phyloP scores from a whole-genome alignment of 1,284 basidiomycete genomes.

The Cystobasidium slooffiae region DNA sequence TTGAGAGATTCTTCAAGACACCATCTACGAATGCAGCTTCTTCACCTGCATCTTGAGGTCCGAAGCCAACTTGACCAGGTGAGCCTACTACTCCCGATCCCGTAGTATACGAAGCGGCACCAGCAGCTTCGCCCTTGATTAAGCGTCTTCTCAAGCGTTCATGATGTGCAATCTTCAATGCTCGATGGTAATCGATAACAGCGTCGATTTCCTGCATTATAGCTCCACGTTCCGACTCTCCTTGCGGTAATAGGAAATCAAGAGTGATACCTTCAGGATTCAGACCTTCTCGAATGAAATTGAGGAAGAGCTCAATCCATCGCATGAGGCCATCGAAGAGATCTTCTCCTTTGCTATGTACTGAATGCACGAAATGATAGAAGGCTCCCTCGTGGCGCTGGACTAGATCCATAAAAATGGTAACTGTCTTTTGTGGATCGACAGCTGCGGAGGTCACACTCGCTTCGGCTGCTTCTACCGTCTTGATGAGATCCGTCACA shows the following conservation, averaged over 20 bases:
- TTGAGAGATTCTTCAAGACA: conserved; percentile 75
- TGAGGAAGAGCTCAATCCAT: conserved; percentile 96
- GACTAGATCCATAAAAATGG: conserved; percentile 91
- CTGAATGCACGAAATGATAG: conserved; percentile 97
- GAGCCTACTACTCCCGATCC: conserved; percentile 56
- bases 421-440: conserved; percentile 83
- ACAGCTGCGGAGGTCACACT: conserved; percentile 81
- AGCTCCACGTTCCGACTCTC: conserved; percentile 71
- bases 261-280: conserved; percentile 65
- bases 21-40: conserved; percentile 77
- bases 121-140: conserved; percentile 56
- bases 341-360: conserved; percentile 94
- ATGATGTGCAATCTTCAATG: conserved; percentile 86
- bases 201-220: conserved; percentile 83
- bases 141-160: conserved; percentile 82
- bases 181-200: conserved; percentile 86
- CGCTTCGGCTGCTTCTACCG: conserved; percentile 85
- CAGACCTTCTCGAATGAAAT: conserved; percentile 86
- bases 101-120: conserved; percentile 38
- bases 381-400: conserved; percentile 93
- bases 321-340: conserved; percentile 92
- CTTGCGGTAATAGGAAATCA: conserved; percentile 82
- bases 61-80: conserved; percentile 57
- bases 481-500: conserved; percentile 91
- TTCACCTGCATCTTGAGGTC: conserved; percentile 70